Percentiles rank a stretch among this genome's conserved stretches.
Conservation (phyloP, 495 filamentous ascomycete genomes). For the Trichodelitschia bisporula region DNA sequence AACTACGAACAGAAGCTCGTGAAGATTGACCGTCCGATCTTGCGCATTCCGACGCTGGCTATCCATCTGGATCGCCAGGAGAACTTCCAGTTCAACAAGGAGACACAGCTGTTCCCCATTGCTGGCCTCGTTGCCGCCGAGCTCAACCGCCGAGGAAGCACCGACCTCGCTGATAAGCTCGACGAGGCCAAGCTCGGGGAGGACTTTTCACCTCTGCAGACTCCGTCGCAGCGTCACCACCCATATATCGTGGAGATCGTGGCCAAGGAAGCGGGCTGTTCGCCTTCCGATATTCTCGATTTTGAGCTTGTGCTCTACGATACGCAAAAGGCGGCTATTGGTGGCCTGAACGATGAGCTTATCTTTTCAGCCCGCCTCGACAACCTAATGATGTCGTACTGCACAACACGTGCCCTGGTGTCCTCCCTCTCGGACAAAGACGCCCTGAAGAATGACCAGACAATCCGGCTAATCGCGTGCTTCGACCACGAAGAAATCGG, state of each 20-base stretch:
- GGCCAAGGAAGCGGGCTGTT: conserved; percentile 49
- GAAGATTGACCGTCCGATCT: conserved; percentile 73
- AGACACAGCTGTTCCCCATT: conserved; percentile 86
- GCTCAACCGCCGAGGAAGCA: conserved; percentile 43
- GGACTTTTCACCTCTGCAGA: conserved; percentile 42
- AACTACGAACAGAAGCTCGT: conserved; percentile 64
- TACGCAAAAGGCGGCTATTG: conserved; percentile 70
- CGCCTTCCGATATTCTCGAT: conserved; percentile 51
- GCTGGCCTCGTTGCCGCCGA: conserved; percentile 67
- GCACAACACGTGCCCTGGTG: conserved; percentile 58
- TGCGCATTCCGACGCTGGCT: conserved; percentile 76
- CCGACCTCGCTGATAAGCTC: conserved; percentile 19
- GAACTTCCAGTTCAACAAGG: conserved; percentile 82
- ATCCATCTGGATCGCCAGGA: conserved; percentile 78
- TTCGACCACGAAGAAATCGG: conserved; percentile 99
- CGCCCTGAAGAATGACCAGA: conserved; percentile 6
- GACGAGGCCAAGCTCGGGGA: conserved; percentile 1
- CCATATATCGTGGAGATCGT: conserved; percentile 64
- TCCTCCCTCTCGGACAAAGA: conserved; percentile 38
- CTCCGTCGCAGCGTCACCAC: conserved; percentile 67
- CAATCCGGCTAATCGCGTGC: conserved; percentile 67
- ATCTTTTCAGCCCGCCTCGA: conserved; percentile 85
- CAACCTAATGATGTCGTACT: conserved; percentile 89
- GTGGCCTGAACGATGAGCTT: conserved; percentile 78
- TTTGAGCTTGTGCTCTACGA: conserved; percentile 94